These are phyloP conservation scores for Ustilago curta DNA, from an alignment of 1,284 basidiomycete species.

Conservation along the genomic window DNA sequence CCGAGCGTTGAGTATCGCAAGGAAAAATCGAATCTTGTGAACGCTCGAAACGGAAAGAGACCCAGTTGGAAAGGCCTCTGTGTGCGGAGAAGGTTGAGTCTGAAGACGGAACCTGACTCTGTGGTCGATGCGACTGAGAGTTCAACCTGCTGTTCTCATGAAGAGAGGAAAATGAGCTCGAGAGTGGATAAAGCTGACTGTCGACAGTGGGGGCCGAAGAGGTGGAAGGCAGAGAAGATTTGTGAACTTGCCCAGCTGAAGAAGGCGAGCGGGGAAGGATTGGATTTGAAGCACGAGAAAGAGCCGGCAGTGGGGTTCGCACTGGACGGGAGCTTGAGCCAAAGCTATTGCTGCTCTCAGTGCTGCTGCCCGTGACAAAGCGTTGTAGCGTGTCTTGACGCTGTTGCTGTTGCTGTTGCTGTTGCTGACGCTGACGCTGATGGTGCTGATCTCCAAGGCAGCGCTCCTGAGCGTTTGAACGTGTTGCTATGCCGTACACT, in stretches of 20 bases:
- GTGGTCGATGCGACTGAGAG: not conserved
- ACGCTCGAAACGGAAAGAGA: not conserved
- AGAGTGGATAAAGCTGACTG: no score
- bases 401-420: not conserved
- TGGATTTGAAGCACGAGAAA: no score
- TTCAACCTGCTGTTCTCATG: not conserved
- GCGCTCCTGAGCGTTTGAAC: not conserved
- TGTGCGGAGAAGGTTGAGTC: not conserved
- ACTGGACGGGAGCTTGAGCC: no score
- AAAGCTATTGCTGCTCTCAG: not conserved
- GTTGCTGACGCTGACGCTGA: not conserved
- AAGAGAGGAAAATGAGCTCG: not conserved
- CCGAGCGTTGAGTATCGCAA: not conserved
- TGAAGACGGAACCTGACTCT: not conserved
- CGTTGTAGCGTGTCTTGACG: not conserved
- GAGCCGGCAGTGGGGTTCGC: no score
- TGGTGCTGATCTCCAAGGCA: not conserved
- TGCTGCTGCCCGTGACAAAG: not conserved
- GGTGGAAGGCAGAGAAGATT: no score
- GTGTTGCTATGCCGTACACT: not conserved
- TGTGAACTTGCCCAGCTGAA: no score
- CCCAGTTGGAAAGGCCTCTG: slow-evolving; percentile 3
- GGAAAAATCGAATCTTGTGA: not conserved
- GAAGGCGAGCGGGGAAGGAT: no score
- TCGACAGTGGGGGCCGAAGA: no score